phyloP scores from a whole-genome alignment of 805 yeast species.

The Cyberlindnera euphorbiae region DNA sequence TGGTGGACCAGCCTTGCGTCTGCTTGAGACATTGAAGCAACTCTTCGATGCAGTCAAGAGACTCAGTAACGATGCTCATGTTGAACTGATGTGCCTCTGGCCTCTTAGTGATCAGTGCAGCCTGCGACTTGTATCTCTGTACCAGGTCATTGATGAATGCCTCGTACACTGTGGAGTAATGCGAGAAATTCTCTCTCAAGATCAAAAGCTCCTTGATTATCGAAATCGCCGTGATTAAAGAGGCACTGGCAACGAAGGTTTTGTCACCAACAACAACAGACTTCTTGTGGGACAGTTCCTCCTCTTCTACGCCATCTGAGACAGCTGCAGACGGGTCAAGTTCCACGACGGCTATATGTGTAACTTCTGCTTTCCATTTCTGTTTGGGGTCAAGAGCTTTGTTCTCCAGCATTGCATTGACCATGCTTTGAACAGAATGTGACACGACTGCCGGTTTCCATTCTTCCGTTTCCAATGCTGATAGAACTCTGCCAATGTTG shows the following conservation, averaged over 20 bases:
- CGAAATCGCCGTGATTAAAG: slow-evolving; percentile 36
- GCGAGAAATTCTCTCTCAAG: slow-evolving; percentile 53
- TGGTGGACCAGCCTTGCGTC: slow-evolving; percentile 6
- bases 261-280: slow-evolving; percentile 46
- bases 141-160: slow-evolving; percentile 40
- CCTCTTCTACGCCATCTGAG: slow-evolving; percentile 4
- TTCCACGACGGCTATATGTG: slow-evolving; percentile 13
- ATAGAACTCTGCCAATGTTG: slow-evolving; percentile 41
- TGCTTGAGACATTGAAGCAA: slow-evolving; percentile 23
- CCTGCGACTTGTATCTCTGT: slow-evolving; percentile 47
- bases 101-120: slow-evolving; percentile 24
- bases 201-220: slow-evolving; percentile 49
- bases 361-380: slow-evolving; percentile 37
- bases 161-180: slow-evolving; percentile 34
- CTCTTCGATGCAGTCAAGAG: slow-evolving; percentile 37
- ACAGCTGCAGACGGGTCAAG: background rate
- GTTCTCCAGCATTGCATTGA: slow-evolving; percentile 48
- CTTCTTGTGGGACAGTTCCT: slow-evolving; percentile 30
- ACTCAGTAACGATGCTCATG: slow-evolving; percentile 38
- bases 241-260: slow-evolving; percentile 54
- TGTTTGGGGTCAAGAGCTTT: slow-evolving; percentile 40
- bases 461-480: slow-evolving; percentile 56
- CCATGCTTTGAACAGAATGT: slow-evolving; percentile 39
- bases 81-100: slow-evolving; percentile 27
- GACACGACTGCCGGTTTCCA: slow-evolving; percentile 77